Conservation (phyloP, 129 eudicot genomes). For the Scalesia atractyloides region DNA sequence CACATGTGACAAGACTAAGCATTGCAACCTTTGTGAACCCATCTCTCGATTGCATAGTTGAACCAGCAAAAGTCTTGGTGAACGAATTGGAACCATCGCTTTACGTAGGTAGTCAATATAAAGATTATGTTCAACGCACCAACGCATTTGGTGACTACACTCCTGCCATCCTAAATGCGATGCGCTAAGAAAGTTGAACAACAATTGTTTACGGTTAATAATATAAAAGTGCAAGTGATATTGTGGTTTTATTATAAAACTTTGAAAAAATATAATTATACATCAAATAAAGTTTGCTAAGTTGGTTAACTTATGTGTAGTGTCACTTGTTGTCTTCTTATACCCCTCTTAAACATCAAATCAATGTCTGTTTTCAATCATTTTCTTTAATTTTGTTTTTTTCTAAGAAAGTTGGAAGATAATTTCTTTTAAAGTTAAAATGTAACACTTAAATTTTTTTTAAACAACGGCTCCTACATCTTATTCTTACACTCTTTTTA, state of each 20-base stretch:
- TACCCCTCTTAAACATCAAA: too few species aligned
- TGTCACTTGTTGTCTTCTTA: not conserved
- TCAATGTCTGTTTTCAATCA: too few species aligned
- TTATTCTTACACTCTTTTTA: too few species aligned
- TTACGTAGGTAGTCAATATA: conserved; percentile 38
- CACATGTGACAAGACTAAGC: conserved; percentile 32
- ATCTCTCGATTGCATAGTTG: conserved; percentile 45
- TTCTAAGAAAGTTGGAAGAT: too few species aligned
- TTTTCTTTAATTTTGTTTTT: too few species aligned
- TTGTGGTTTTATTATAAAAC: not conserved
- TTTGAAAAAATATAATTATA: not conserved
- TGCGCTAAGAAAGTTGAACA: not conserved
- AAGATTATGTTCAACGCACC: conserved; percentile 43
- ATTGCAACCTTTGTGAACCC: conserved; percentile 65
- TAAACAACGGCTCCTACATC: too few species aligned
- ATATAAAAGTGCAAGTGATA: not conserved
- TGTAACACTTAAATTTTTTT: too few species aligned
- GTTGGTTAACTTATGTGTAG: not conserved
- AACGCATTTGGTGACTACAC: conserved; percentile 53
- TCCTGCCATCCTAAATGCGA: conserved; percentile 27
- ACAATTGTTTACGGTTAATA: not conserved
- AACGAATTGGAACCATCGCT: conserved; percentile 54
- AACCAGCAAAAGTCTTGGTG: conserved; percentile 66
- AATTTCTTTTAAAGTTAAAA: too few species aligned
- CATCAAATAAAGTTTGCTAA: not conserved